Base-by-base conservation (phyloP, 2,329 filamentous ascomycete species). In the Metarhizium humberi region DNA sequence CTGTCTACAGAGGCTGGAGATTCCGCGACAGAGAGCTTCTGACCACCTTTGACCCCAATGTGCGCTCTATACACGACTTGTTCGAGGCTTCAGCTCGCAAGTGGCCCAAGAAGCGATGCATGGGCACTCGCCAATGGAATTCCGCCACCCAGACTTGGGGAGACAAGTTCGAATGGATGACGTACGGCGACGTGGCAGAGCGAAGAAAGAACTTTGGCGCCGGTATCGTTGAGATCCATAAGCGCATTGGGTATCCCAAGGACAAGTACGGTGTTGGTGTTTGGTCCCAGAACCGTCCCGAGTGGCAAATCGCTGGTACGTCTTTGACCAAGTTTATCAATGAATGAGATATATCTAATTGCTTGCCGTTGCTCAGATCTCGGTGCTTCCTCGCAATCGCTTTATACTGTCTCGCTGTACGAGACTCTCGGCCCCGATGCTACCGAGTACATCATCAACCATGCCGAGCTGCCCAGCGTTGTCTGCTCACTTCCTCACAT, bases 391-490 rank as follows among this genome's bases (percentile, higher is more conserved):
- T 94, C 91, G 13, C 94, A 97, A 71, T 83, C 87, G 7, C 82
- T 97, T 34, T 97, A 80, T 73, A 89, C 87, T 25, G 91, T 99
- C 55, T 96, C 92, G 5, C 86, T 99, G 52, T 99, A 99, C 76
- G 94, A 97, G 71, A 96, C 92, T 13, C 82, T 99, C 5, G 92
- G 92, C 10, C 87, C 92, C 13, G 90, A 96, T 62, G 84, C 92
- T 2, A 92, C 89, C 56, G 91, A 97, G 73, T 97, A 89, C 74
- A 96, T 99, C 71, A 87, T 97, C 75, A 95, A 95, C 72, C 92
- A 97, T 69, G 84, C 90, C 54, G 80, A 85, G 59, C 75, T 97
- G 55, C 71, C 78, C 56, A 89, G 85, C 64, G 83, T 97, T 43
- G 84, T 87, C 59, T 86, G 88, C 56, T 91, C 88, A 32, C 76